Conservation (phyloP, 495 filamentous ascomycete species). For the Penicillium pancosmium region DNA sequence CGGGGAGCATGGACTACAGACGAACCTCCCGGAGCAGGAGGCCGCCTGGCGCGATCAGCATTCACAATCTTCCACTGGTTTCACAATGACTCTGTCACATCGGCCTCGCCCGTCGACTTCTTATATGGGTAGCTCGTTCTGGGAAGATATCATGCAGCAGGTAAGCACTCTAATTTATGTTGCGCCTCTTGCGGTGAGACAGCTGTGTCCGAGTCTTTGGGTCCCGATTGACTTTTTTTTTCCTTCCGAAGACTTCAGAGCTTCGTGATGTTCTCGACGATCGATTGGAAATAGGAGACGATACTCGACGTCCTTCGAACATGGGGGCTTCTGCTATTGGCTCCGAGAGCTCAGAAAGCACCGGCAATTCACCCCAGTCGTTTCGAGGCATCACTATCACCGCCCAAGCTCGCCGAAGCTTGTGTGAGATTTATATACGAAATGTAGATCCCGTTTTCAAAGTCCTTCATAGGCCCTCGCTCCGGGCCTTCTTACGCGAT, state of each 20-base stretch:
- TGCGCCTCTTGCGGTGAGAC: too few relatives aligned
- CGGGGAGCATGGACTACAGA: conserved; percentile 10
- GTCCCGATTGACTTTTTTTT: too few relatives aligned
- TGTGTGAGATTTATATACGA: conserved; percentile 37
- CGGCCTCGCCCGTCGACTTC: conserved; percentile 19
- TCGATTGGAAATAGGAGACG: conserved; percentile 24
- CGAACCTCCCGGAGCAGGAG: conserved; percentile 11
- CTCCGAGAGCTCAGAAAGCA: conserved; percentile 26
- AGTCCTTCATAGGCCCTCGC: conserved; percentile 40
- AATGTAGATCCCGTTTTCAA: conserved; percentile 47
- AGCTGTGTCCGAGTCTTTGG: too few relatives aligned
- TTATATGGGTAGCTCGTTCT: conserved; percentile 35
- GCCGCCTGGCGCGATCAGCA: conserved; percentile 10
- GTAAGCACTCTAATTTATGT: conserved; percentile 20
- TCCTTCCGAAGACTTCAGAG: conserved; percentile 19
- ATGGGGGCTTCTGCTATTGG: conserved; percentile 21
- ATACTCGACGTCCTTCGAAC: conserved; percentile 9
- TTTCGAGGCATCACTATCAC: conserved; percentile 9
- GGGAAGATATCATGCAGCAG: conserved; percentile 39
- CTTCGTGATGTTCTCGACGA: conserved; percentile 28
- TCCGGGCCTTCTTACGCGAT: conserved; percentile 34
- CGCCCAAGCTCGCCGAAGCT: conserved; percentile 14
- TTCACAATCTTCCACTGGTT: neutral
- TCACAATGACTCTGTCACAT: conserved; percentile 4
- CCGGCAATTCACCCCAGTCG: conserved; percentile 14